Percentiles rank a stretch among this genome's conserved stretches.
Conservation (phyloP, 2,329 filamentous ascomycete genomes). For the Aureobasidium uvarum region DNA sequence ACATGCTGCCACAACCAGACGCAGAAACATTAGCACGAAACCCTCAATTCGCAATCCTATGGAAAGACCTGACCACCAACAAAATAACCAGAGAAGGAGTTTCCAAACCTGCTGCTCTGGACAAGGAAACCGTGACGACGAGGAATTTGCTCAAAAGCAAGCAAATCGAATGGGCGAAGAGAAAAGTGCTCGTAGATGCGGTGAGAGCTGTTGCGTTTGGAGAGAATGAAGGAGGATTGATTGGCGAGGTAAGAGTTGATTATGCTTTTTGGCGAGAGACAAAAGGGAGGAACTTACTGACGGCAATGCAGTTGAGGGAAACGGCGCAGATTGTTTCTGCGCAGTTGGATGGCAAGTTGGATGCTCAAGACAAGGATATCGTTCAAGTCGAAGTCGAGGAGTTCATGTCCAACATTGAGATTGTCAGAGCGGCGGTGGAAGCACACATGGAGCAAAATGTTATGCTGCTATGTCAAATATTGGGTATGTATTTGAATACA, state of each 20-base stretch:
- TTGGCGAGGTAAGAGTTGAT: slow-evolving; percentile 38
- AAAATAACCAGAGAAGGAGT: slow-evolving; percentile 48
- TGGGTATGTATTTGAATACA: slow-evolving; percentile 1
- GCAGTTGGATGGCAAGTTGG: slow-evolving; percentile 41
- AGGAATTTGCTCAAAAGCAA: slow-evolving; percentile 37
- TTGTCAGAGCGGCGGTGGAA: slow-evolving; percentile 40
- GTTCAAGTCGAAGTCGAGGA: slow-evolving; percentile 42
- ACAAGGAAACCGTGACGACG: slow-evolving; percentile 40
- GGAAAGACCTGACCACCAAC: slow-evolving; percentile 45
- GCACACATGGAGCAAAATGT: slow-evolving; percentile 37
- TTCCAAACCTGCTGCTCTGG: slow-evolving; percentile 37
- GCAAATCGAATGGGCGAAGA: neutral
- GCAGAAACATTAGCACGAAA: slow-evolving; percentile 41
- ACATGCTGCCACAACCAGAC: slow-evolving; percentile 45
- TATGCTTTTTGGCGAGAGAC: neutral
- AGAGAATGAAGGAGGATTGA: slow-evolving; percentile 38
- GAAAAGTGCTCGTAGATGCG: slow-evolving; percentile 26
- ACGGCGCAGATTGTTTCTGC: slow-evolving; percentile 46
- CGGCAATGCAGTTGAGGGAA: slow-evolving; percentile 39
- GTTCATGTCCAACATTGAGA: slow-evolving; percentile 43
- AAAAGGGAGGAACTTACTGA: neutral
- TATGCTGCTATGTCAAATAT: slow-evolving; percentile 38
- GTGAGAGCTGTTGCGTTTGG: slow-evolving; percentile 40
- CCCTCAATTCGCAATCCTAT: slow-evolving; percentile 47
- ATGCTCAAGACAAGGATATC: slow-evolving; percentile 41